Conservation (phyloP, 2,329 filamentous ascomycete genomes). For the Leptographium procerum region DNA sequence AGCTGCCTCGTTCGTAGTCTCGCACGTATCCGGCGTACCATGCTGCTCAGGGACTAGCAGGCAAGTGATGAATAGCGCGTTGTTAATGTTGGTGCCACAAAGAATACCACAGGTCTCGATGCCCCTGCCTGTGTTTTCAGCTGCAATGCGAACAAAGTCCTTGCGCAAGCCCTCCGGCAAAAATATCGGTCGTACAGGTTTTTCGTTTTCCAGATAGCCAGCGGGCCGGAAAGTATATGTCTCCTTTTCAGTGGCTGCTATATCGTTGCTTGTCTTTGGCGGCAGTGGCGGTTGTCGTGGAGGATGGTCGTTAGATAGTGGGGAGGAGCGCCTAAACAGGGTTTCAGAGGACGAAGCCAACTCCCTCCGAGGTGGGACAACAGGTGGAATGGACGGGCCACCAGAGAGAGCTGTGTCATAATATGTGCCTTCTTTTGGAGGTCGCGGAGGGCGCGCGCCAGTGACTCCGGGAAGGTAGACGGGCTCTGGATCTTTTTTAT, state of each 20-base stretch:
- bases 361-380: slow-evolving; percentile 2
- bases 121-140: slow-evolving; percentile 65
- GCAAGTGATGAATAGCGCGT: slow-evolving; percentile 81
- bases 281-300: slow-evolving; percentile 15
- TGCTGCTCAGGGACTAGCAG: slow-evolving; percentile 86
- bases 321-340: neutral
- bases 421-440: slow-evolving; percentile 23
- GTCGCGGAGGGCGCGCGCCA: slow-evolving; percentile 18
- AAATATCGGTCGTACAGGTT: slow-evolving; percentile 77
- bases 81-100: slow-evolving; percentile 81
- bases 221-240: slow-evolving; percentile 71
- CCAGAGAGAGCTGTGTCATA: neutral
- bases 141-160: slow-evolving; percentile 63
- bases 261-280: neutral
- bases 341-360: neutral
- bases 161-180: slow-evolving; percentile 64
- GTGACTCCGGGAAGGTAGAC: neutral
- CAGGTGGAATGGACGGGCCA: neutral
- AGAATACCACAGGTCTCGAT: slow-evolving; percentile 94
- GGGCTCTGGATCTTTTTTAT: neutral
- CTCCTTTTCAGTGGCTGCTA: slow-evolving; percentile 25
- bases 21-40: slow-evolving; percentile 85
- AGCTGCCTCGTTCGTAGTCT: slow-evolving; percentile 75
- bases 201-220: slow-evolving; percentile 81
- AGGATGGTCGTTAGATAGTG: neutral